Evolutionary conservation across 2,329 filamentous ascomycete species (phyloP).

Genomic region (Colletotrichum somersetense): DNA sequence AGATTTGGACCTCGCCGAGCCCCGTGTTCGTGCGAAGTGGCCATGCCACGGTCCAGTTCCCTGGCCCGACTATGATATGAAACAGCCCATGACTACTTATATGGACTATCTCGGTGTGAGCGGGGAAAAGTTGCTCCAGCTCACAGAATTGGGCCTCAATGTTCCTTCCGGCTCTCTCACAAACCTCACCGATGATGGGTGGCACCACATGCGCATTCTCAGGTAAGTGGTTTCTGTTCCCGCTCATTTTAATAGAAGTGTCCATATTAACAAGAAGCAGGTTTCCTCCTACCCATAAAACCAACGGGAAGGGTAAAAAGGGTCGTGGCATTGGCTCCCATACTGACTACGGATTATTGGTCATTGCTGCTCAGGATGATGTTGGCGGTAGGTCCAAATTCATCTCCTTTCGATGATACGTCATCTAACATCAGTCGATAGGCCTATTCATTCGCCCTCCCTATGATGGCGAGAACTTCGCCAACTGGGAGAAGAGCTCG

Average conservation of each 20-base stretch:
- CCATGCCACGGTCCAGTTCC: constrained; percentile 64
- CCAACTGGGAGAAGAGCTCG: constrained; percentile 60
- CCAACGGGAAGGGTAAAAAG: constrained; percentile 62
- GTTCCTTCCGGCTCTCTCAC: constrained; percentile 56
- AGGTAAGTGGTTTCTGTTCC: constrained; percentile 49
- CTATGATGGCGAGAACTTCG: constrained; percentile 53
- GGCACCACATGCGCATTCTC: constrained; percentile 64
- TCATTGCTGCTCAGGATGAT: constrained; percentile 63
- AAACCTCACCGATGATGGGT: constrained; percentile 60
- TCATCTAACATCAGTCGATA: constrained; percentile 33
- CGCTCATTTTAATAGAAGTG: not conserved
- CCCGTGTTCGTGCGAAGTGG: constrained; percentile 57
- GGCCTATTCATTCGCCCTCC: constrained; percentile 62
- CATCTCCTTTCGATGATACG: not conserved
- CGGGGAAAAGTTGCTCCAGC: constrained; percentile 59
- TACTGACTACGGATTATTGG: constrained; percentile 65
- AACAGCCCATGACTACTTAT: constrained; percentile 55
- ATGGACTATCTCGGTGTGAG: constrained; percentile 55
- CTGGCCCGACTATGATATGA: constrained; percentile 60
- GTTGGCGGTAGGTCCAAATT: constrained; percentile 55
- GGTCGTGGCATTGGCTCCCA: constrained; percentile 65
- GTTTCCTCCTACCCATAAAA: constrained; percentile 50
- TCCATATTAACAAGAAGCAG: constrained; percentile 40
- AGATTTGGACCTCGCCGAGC: constrained; percentile 55
- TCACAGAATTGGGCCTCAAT: constrained; percentile 60